Conservation (phyloP, 2,329 filamentous ascomycete genomes). For the Venturia aucupariae region DNA sequence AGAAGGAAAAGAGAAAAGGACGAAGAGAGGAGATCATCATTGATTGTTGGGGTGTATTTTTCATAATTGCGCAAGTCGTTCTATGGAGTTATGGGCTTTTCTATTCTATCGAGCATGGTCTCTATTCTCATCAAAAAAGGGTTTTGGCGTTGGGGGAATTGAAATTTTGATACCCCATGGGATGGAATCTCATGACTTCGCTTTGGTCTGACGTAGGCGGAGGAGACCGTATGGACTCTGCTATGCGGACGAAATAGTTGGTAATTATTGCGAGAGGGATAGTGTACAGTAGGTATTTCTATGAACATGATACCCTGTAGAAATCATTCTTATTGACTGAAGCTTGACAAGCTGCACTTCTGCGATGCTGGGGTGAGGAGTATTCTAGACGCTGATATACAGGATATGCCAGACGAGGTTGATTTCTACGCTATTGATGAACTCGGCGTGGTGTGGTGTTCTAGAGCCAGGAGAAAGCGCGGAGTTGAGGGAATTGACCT, state of each 20-base stretch:
- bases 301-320: neutral
- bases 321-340: neutral
- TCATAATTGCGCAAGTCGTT: neutral
- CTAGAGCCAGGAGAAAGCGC: neutral
- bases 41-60: neutral
- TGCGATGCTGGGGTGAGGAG: too few relatives aligned
- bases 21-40: neutral
- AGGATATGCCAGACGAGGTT: neutral
- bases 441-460: neutral
- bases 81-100: neutral
- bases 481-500: neutral
- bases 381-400: neutral
- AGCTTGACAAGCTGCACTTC: too few relatives aligned
- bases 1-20: neutral
- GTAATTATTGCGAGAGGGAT: neutral
- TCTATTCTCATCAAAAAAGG: neutral
- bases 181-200: neutral
- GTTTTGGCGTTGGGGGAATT: neutral
- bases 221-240: neutral
- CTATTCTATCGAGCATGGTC: neutral
- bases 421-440: too few relatives aligned
- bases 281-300: neutral
- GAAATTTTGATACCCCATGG: constrained; percentile 1
- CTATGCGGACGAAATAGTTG: neutral
- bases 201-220: neutral